Percentiles rank a stretch among this genome's conserved stretches.
Conservation (phyloP, 2,329 filamentous ascomycete genomes). For the Botrytis paeoniae region DNA sequence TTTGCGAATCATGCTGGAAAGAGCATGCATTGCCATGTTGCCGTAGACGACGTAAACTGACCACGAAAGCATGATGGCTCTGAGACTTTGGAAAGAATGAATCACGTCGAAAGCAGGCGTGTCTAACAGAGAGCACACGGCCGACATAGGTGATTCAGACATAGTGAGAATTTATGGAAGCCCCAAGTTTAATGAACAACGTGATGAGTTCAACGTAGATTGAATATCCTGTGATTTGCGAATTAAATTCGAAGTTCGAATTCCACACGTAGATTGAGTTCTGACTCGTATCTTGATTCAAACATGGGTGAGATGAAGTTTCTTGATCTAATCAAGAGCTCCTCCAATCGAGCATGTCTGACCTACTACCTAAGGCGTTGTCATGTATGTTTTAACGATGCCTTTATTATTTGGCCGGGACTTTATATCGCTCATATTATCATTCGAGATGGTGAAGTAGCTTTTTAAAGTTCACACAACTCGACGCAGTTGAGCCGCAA, state of each 20-base stretch:
- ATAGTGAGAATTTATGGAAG: not conserved
- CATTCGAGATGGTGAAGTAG: conserved; percentile 2
- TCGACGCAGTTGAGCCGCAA: not conserved
- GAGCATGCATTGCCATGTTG: not conserved
- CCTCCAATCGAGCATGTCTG: not conserved
- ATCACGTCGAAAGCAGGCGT: not conserved
- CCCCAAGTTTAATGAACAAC: not conserved
- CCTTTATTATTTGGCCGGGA: conserved; percentile 12
- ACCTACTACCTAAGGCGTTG: conserved; percentile 18
- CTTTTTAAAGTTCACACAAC: conserved; percentile 3
- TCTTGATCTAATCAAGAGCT: conserved; percentile 14
- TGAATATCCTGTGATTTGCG: not conserved
- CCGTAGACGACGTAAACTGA: too few species aligned
- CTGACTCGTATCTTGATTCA: not conserved
- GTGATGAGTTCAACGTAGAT: not conserved
- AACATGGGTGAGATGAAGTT: not conserved
- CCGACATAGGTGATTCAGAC: not conserved
- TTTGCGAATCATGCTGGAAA: not conserved
- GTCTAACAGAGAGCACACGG: not conserved
- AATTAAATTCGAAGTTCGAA: not conserved
- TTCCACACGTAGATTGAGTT: not conserved
- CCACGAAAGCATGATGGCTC: not conserved
- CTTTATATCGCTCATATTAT: conserved; percentile 4
- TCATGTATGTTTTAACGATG: not conserved
- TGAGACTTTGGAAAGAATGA: not conserved